phyloP scores from a whole-genome alignment of 352 stramenopile genomes.

The Phytophthora fragariaefolia region DNA sequence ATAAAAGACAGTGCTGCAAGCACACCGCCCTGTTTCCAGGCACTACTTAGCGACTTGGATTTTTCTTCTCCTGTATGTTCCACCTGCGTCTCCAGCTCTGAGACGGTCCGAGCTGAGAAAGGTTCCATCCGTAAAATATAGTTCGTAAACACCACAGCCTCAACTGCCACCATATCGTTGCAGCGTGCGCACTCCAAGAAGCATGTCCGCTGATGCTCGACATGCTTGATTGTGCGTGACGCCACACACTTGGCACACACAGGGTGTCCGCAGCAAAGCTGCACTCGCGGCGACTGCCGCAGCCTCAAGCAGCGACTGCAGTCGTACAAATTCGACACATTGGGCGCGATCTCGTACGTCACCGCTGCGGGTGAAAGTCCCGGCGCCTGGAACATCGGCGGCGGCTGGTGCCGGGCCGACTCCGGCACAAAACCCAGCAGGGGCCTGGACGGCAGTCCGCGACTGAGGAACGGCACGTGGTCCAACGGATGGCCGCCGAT shows the following conservation, averaged over 20 bases:
- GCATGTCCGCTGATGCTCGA: constrained; percentile 48
- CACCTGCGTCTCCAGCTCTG: constrained; percentile 30
- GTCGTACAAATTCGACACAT: constrained; percentile 59
- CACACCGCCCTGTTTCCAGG: constrained; percentile 53
- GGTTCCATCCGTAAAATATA: constrained; percentile 58
- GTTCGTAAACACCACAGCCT: constrained; percentile 65
- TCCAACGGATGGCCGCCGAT: constrained; percentile 82
- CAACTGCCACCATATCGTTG: constrained; percentile 55
- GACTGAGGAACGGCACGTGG: constrained; percentile 74
- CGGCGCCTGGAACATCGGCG: constrained; percentile 18
- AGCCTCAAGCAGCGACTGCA: constrained; percentile 64
- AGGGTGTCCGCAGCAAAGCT: constrained; percentile 69
- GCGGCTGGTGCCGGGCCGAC: neutral
- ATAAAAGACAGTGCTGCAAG: constrained; percentile 54
- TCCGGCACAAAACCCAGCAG: constrained; percentile 52
- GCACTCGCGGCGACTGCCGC: constrained; percentile 61
- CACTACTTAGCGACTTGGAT: constrained; percentile 19
- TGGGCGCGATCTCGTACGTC: constrained; percentile 41
- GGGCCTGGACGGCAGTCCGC: constrained; percentile 63
- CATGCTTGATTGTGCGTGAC: constrained; percentile 50
- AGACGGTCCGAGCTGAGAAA: constrained; percentile 40
- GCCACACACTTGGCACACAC: constrained; percentile 67
- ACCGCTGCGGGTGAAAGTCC: constrained; percentile 22
- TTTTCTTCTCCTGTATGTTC: neutral
- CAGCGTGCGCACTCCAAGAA: constrained; percentile 66